Conservation (phyloP, 805 yeast species). For the Torulaspora quercuum region DNA sequence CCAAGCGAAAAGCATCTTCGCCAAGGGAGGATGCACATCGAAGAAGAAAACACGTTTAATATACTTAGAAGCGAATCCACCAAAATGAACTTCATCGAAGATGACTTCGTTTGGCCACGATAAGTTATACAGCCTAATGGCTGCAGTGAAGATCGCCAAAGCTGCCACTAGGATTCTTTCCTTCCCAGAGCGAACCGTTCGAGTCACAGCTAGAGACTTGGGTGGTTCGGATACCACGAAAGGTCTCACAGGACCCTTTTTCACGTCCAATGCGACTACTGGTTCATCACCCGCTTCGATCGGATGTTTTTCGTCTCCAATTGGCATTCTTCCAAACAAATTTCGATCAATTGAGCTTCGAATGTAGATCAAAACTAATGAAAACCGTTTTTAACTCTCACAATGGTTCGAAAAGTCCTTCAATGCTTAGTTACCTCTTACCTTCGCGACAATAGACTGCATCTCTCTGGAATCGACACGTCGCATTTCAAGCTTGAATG, state of each 20-base stretch:
- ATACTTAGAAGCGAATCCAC: slow-evolving; percentile 91
- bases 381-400: neutral
- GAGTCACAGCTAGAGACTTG: slow-evolving; percentile 37
- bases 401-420: slow-evolving; percentile 3
- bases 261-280: slow-evolving; percentile 45
- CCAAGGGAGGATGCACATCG: slow-evolving; percentile 80
- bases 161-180: slow-evolving; percentile 44
- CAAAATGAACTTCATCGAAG: slow-evolving; percentile 92
- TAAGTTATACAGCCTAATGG: slow-evolving; percentile 60
- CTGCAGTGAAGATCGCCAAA: slow-evolving; percentile 49
- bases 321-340: slow-evolving; percentile 9
- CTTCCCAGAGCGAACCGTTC: slow-evolving; percentile 38
- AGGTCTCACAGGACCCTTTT: slow-evolving; percentile 52
- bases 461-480: slow-evolving; percentile 1
- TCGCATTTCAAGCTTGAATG: slow-evolving; percentile 1
- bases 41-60: slow-evolving; percentile 59
- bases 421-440: no score
- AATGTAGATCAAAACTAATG: no score
- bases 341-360: neutral
- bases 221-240: slow-evolving; percentile 54
- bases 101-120: slow-evolving; percentile 77
- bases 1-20: slow-evolving; percentile 71
- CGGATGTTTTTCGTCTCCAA: slow-evolving; percentile 7
- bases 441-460: neutral
- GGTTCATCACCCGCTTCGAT: slow-evolving; percentile 21